Conservation (phyloP, 805 yeast species). For the Saccharomycopsis fibuligera region DNA sequence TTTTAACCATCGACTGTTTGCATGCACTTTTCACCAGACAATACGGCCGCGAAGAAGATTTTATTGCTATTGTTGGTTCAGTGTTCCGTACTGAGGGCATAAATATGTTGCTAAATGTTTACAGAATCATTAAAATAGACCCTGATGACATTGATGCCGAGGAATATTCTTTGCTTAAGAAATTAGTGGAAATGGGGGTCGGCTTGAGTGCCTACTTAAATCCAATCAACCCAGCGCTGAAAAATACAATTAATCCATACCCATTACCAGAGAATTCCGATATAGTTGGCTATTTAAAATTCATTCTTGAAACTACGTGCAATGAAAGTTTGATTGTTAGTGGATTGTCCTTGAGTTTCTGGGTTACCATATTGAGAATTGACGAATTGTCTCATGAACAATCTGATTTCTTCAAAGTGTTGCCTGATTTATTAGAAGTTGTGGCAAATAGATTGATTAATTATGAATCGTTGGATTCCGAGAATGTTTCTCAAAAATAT, state of each 20-base stretch:
- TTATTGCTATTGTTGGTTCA: constrained; percentile 69
- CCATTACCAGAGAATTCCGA: constrained; percentile 50
- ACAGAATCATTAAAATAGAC: constrained; percentile 44
- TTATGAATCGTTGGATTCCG: constrained; percentile 62
- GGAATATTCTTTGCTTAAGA: constrained; percentile 75
- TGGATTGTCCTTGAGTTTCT: constrained; percentile 84
- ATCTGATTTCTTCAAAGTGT: constrained; percentile 29
- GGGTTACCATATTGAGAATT: constrained; percentile 84
- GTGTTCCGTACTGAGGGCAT: constrained; percentile 76
- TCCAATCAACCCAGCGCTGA: constrained; percentile 31
- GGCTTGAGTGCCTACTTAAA: constrained; percentile 75
- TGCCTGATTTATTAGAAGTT: constrained; percentile 65
- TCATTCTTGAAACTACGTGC: constrained; percentile 73
- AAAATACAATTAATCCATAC: constrained; percentile 20
- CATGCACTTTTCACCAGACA: constrained; percentile 82
- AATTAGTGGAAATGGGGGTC: constrained; percentile 89
- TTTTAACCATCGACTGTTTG: constrained; percentile 83
- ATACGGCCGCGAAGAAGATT: constrained; percentile 60
- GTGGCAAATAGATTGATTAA: constrained; percentile 75
- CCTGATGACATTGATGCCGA: constrained; percentile 74
- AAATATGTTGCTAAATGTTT: constrained; percentile 57
- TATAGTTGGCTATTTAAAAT: constrained; percentile 57
- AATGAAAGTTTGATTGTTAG: constrained; percentile 86
- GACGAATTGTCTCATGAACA: constrained; percentile 50
- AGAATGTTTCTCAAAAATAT: constrained; percentile 55